A percentile compares a stretch with the other conserved stretches of the same genome.
Conservation (phyloP, 192 early-diverging fungal genomes). For the Gigaspora rosea region DNA sequence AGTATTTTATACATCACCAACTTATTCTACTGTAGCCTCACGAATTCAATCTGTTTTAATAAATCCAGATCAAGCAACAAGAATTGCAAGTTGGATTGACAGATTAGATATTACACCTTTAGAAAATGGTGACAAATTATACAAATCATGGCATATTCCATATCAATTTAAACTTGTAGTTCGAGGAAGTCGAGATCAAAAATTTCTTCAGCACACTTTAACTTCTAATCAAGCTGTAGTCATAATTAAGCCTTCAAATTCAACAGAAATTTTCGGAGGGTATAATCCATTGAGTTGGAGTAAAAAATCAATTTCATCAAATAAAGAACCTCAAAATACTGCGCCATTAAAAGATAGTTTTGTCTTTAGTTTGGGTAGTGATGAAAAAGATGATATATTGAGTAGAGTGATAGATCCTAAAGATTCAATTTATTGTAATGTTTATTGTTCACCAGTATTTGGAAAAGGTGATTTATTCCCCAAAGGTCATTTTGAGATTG, state of each 20-base stretch:
- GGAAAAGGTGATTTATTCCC: slow-evolving; percentile 27
- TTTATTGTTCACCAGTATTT: slow-evolving; percentile 25
- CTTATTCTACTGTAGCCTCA: too few relatives aligned
- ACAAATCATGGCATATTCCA: too few relatives aligned
- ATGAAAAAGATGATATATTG: not conserved
- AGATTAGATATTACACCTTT: not conserved
- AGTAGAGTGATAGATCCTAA: slow-evolving; percentile 16
- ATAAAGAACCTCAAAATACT: slow-evolving; percentile 10
- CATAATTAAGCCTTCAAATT: slow-evolving; percentile 9
- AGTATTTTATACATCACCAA: too few relatives aligned
- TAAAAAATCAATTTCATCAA: slow-evolving; percentile 17
- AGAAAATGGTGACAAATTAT: not conserved
- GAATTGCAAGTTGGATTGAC: slow-evolving; percentile 29
- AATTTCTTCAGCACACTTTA: slow-evolving; percentile 2
- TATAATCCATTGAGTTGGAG: slow-evolving; percentile 29
- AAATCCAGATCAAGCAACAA: not conserved
- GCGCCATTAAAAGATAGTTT: slow-evolving; percentile 19
- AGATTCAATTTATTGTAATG: slow-evolving; percentile 25
- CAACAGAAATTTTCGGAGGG: slow-evolving; percentile 15
- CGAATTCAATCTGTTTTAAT: too few relatives aligned
- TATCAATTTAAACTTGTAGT: slow-evolving; percentile 1
- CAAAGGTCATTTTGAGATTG: slow-evolving; percentile 26
- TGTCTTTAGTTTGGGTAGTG: not conserved
- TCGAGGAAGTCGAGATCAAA: slow-evolving; percentile 17
- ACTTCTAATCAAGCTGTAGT: not conserved